phyloP scores from a whole-genome alignment of 2,329 filamentous ascomycete genomes.

The Acrocalymma vagum region DNA sequence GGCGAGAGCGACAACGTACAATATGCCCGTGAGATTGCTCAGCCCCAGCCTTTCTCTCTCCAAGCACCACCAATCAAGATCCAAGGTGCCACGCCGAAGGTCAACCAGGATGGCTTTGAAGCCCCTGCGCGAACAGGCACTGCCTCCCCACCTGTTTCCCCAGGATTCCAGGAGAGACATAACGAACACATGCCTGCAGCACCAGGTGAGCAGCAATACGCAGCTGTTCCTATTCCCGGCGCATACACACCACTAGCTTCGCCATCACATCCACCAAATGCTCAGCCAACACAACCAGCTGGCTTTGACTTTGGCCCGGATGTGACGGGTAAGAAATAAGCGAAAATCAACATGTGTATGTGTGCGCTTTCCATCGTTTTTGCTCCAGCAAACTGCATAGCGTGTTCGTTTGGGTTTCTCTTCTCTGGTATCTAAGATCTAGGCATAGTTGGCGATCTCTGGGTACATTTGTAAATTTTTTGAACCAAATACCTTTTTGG shows the following conservation, averaged over 20 bases:
- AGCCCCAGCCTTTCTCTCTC: slow-evolving; percentile 76
- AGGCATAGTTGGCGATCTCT: slow-evolving; percentile 28
- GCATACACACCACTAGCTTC: slow-evolving; percentile 69
- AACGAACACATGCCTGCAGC: slow-evolving; percentile 74
- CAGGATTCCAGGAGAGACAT: slow-evolving; percentile 54
- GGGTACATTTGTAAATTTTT: slow-evolving; percentile 35
- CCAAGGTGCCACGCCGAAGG: slow-evolving; percentile 78
- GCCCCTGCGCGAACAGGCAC: slow-evolving; percentile 42
- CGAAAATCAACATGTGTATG: slow-evolving; percentile 1
- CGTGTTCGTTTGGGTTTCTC: slow-evolving; percentile 16
- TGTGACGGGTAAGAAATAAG: slow-evolving; percentile 32
- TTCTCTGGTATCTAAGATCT: slow-evolving; percentile 27
- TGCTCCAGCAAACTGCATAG: slow-evolving; percentile 19
- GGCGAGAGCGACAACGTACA: slow-evolving; percentile 54
- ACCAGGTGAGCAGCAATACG: slow-evolving; percentile 85
- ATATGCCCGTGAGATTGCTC: slow-evolving; percentile 55
- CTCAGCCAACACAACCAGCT: slow-evolving; percentile 24
- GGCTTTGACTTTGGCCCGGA: slow-evolving; percentile 51
- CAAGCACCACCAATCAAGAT: slow-evolving; percentile 84
- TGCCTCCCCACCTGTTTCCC: slow-evolving; percentile 48
- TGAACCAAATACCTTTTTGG: slow-evolving; percentile 13
- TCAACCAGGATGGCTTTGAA: slow-evolving; percentile 70
- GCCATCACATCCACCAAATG: slow-evolving; percentile 50
- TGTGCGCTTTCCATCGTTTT: slow-evolving; percentile 5
- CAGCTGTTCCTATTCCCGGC: slow-evolving; percentile 85